These are phyloP conservation scores for Rhodosporidiobolus odoratus DNA, from an alignment of 768 basidiomycete genomes.

Conservation along the genomic window DNA sequence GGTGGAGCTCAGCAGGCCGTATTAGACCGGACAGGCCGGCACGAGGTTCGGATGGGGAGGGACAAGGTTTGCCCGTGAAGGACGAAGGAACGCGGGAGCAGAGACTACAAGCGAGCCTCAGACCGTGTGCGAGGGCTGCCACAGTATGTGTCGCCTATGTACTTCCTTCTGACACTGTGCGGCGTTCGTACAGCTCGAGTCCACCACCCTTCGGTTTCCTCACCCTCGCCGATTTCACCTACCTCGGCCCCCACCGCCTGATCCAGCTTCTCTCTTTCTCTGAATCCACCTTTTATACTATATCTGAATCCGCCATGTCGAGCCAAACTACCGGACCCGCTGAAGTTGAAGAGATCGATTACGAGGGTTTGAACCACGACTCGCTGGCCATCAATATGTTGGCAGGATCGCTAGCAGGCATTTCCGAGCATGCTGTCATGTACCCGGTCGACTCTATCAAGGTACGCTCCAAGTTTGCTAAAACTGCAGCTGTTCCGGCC, in stretches of 20 bases:
- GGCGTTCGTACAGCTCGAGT: too few species aligned
- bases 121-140: too few species aligned
- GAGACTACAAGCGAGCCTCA: too few species aligned
- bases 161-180: too few species aligned
- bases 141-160: too few species aligned
- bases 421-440: conserved; percentile 98
- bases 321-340: conserved; percentile 11
- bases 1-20: too few species aligned
- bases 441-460: conserved; percentile 98
- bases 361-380: conserved; percentile 65
- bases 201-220: too few species aligned
- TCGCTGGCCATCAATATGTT: conserved; percentile 89
- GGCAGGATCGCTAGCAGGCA: conserved; percentile 94
- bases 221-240: background rate
- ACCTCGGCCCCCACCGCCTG: background rate
- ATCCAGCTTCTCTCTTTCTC: background rate
- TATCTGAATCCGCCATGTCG: background rate
- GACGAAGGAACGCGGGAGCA: too few species aligned
- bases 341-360: conserved; percentile 40
- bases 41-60: too few species aligned
- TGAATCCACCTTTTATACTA: background rate
- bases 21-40: too few species aligned
- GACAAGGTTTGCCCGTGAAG: too few species aligned
- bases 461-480: conserved; percentile 51
- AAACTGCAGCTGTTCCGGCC: too few species aligned